These are phyloP conservation scores for Mortierella sp. DNA, from an alignment of 371 early-diverging fungal genomes.

Conservation along the genomic window DNA sequence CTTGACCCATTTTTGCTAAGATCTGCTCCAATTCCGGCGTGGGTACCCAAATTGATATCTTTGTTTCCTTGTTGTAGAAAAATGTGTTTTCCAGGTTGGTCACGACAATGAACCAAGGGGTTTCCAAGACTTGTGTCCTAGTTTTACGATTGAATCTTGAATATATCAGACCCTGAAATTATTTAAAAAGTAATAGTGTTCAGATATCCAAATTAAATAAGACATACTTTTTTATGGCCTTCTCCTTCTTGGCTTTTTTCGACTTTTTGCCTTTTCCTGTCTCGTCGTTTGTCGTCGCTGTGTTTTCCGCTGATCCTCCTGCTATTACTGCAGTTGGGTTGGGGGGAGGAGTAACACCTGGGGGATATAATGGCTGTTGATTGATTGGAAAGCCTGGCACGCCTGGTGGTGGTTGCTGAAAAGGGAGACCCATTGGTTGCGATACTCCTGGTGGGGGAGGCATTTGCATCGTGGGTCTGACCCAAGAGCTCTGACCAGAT, in stretches of 20 bases:
- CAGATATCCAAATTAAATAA: background rate
- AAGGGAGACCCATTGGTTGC: constrained; percentile 1
- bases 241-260: constrained; percentile 56
- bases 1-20: constrained; percentile 53
- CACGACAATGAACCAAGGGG: constrained; percentile 80
- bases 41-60: constrained; percentile 79
- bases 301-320: background rate
- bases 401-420: constrained; percentile 27
- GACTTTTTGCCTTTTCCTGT: constrained; percentile 56
- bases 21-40: constrained; percentile 65
- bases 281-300: background rate
- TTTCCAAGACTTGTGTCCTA: constrained; percentile 76
- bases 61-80: constrained; percentile 78
- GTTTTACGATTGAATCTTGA: background rate
- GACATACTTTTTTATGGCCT: constrained; percentile 52
- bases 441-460: constrained; percentile 32
- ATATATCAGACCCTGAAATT: background rate
- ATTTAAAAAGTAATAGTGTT: no score
- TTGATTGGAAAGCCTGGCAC: constrained; percentile 29
- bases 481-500: constrained; percentile 70
- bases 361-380: constrained; percentile 30
- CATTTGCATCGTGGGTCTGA: constrained; percentile 57
- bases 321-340: background rate
- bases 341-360: constrained; percentile 28
- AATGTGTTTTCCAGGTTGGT: constrained; percentile 83